Conservation (phyloP, 345 rosid genomes). For the Bruguiera gymnorhiza region DNA sequence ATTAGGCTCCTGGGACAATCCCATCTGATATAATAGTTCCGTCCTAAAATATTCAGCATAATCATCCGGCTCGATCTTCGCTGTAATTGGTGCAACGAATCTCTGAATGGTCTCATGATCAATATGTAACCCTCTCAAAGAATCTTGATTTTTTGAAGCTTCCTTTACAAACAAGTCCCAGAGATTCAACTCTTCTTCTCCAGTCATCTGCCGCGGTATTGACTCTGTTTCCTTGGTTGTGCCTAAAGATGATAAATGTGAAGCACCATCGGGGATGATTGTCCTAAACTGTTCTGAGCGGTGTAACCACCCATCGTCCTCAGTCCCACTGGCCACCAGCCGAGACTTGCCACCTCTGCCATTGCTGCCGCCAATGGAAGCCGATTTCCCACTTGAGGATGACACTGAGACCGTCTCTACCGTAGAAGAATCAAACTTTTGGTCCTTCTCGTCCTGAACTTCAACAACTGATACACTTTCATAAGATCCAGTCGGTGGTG, state of each 20-base stretch:
- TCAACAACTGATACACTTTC: constrained; percentile 26
- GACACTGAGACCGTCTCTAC: constrained; percentile 42
- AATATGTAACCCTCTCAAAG: constrained; percentile 37
- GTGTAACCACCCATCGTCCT: constrained; percentile 58
- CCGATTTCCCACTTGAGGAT: constrained; percentile 45
- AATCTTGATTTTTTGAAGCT: constrained; percentile 50
- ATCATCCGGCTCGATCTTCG: constrained; percentile 52
- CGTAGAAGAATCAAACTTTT: constrained; percentile 50
- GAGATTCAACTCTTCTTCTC: constrained; percentile 48
- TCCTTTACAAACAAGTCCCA: constrained; percentile 82
- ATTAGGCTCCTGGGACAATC: constrained; percentile 56
- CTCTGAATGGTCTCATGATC: constrained; percentile 54
- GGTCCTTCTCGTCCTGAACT: constrained; percentile 21
- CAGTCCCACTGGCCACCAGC: constrained; percentile 56
- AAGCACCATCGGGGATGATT: constrained; percentile 48
- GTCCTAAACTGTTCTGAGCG: constrained; percentile 42
- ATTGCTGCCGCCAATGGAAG: constrained; percentile 51
- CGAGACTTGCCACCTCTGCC: constrained; percentile 74
- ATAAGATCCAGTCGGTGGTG: constrained; percentile 27
- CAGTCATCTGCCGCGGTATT: constrained; percentile 35
- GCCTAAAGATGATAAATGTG: constrained; percentile 54
- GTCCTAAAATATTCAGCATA: constrained; percentile 54
- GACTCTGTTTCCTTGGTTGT: constrained; percentile 44
- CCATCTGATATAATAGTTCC: constrained; percentile 57
- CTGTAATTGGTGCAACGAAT: constrained; percentile 59